These are phyloP conservation scores for Cladosporium phlei DNA, from an alignment of 2,329 filamentous ascomycete genomes.

Conservation along the genomic window DNA sequence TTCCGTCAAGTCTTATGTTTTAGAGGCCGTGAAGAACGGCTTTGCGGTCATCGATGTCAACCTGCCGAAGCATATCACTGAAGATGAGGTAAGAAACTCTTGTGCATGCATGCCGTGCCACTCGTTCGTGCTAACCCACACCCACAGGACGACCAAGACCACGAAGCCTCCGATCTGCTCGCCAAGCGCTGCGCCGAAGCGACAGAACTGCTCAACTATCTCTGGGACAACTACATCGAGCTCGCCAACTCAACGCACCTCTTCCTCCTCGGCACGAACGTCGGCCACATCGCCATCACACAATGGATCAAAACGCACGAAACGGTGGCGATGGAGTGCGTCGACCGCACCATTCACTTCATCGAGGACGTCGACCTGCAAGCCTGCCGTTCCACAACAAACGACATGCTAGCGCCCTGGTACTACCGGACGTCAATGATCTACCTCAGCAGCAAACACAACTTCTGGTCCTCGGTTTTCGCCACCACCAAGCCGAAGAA, in stretches of 20 bases:
- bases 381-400: constrained; percentile 59
- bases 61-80: constrained; percentile 70
- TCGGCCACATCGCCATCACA: constrained; percentile 78
- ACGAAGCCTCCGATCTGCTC: constrained; percentile 45
- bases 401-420: constrained; percentile 76
- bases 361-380: constrained; percentile 69
- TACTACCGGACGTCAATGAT: constrained; percentile 77
- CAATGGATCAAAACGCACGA: constrained; percentile 68
- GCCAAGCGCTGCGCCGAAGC: constrained; percentile 41
- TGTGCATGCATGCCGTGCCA: not conserved
- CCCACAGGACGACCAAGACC: constrained; percentile 31
- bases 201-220: constrained; percentile 72
- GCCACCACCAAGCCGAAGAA: constrained; percentile 52
- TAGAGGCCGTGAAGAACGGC: constrained; percentile 71
- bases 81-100: constrained; percentile 41
- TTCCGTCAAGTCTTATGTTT: constrained; percentile 71
- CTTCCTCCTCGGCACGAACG: constrained; percentile 83
- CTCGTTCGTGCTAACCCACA: constrained; percentile 34
- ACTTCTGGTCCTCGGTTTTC: constrained; percentile 64
- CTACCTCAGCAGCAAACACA: constrained; percentile 70
- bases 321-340: constrained; percentile 59
- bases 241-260: constrained; percentile 65
- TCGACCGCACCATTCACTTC: constrained; percentile 74
- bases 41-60: constrained; percentile 91
- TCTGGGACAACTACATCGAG: constrained; percentile 98